phyloP scores from a whole-genome alignment of 2,329 filamentous ascomycete species.

The Aspergillus vadensis region DNA sequence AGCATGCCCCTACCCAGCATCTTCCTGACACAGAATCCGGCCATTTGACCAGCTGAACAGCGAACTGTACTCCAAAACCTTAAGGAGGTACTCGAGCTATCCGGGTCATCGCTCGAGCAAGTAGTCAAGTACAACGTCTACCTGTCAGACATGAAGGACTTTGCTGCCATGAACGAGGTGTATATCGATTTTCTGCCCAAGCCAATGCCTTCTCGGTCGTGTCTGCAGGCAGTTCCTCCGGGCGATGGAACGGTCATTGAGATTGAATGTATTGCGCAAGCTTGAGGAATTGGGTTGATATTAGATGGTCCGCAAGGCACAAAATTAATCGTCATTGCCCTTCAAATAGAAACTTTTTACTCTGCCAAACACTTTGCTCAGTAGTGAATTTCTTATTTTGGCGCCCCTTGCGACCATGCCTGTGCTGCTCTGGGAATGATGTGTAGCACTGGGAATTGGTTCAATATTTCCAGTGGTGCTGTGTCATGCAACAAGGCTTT shows the following conservation, averaged over 20 bases:
- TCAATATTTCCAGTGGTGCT: too few relatives aligned
- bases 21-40: neutral
- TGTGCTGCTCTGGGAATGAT: too few relatives aligned
- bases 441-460: too few relatives aligned
- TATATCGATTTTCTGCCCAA: slow-evolving; percentile 44
- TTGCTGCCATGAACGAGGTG: slow-evolving; percentile 68
- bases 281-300: neutral
- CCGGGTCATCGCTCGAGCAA: slow-evolving; percentile 60
- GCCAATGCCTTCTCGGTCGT: slow-evolving; percentile 48
- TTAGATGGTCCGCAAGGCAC: too few relatives aligned
- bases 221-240: slow-evolving; percentile 44
- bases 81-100: slow-evolving; percentile 60
- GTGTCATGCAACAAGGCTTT: too few relatives aligned
- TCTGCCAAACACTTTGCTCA: too few relatives aligned
- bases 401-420: too few relatives aligned
- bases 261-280: slow-evolving; percentile 50
- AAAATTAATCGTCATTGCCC: too few relatives aligned
- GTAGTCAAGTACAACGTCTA: slow-evolving; percentile 68
- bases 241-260: slow-evolving; percentile 47
- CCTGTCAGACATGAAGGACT: slow-evolving; percentile 64
- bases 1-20: slow-evolving; percentile 3
- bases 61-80: slow-evolving; percentile 52
- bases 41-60: slow-evolving; percentile 16
- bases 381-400: too few relatives aligned
- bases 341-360: too few relatives aligned